A percentile compares a stretch with the other conserved stretches of the same genome.
phyloP scores from a whole-genome alignment of 495 filamentous ascomycete genomes.

The Penicillium macrosclerotiorum region DNA sequence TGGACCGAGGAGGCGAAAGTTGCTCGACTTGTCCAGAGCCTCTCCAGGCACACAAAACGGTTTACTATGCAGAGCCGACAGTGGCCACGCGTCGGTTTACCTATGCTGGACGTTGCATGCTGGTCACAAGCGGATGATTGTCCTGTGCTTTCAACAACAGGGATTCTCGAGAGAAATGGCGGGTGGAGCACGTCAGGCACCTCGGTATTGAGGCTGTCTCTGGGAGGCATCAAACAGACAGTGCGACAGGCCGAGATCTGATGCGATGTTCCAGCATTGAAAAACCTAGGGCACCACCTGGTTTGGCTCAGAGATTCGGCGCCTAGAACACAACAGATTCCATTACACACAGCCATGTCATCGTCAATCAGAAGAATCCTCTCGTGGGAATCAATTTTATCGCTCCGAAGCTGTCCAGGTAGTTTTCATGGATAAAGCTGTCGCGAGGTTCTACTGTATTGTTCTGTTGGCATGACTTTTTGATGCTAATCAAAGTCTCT shows the following conservation, averaged over 20 bases:
- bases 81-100: constrained; percentile 45
- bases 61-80: constrained; percentile 42
- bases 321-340: constrained; percentile 41
- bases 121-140: constrained; percentile 38
- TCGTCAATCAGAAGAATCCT: constrained; percentile 34
- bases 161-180: constrained; percentile 27
- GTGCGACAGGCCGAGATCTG: constrained; percentile 13
- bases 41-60: constrained; percentile 37
- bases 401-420: constrained; percentile 29
- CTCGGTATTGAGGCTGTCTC: constrained; percentile 28
- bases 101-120: constrained; percentile 44
- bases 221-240: constrained; percentile 25
- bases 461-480: constrained; percentile 25
- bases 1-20: constrained; percentile 35
- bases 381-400: constrained; percentile 50
- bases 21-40: constrained; percentile 39
- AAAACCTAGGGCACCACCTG: constrained; percentile 25
- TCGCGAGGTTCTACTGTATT: constrained; percentile 47
- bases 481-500: constrained; percentile 23
- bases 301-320: constrained; percentile 23
- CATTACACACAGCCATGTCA: constrained; percentile 37
- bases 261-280: constrained; percentile 15
- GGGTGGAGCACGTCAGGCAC: constrained; percentile 37
- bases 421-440: constrained; percentile 24
- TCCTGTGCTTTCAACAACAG: constrained; percentile 26